Base-by-base conservation (phyloP, 169 alveolate species). In the Babesia sp. region DNA sequence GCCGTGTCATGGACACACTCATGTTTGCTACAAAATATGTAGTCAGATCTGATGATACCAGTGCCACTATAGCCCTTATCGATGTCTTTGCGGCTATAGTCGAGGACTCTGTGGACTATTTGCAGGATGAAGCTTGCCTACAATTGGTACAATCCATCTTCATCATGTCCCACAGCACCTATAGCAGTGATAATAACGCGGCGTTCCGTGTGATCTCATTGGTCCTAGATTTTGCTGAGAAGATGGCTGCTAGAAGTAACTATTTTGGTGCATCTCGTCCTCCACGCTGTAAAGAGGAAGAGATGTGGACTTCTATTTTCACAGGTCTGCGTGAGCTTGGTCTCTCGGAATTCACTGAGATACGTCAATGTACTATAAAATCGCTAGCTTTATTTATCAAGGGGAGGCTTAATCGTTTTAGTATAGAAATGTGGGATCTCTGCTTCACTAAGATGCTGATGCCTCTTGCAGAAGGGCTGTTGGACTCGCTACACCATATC, bases 231-330 rank as follows among this genome's bases (percentile, higher is more conserved):
- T 69, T 54, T 33, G 79, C 79, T 0, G 79, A 69, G 41, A 54
- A 69, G 37, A 69, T 69, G 67, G 74, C 74, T 5, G 74, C 74
- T 18, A 33, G 33, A 20, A 64, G 74, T 61, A 44, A 46, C 74
- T 64, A 24, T 61, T 64, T 64, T 36, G 74, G 74, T 26, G 74
- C 42, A 6, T 29, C 16, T 3, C 57, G 39, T 12, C 31, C 45
- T 1, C 50, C 51, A 4, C 59, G 74, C 4, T 50, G n/a, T 39
- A 20, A 28, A n/a, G 74, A 64, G 48, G 50, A 64, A 51, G 53
- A 46, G 2, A 44, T 64, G 74, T 64, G 74, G 74, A 11, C 37
- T 20, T 14, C 36, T n/a, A 50, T 64, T 31, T 64, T 64, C 63
- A 20, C 33, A 22, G 74, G 74, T 18, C 33, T 64, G 63, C 7